Evolutionary conservation across 2,329 filamentous ascomycete genomes (phyloP).

Genomic region (Apiospora rasikravindrae): DNA sequence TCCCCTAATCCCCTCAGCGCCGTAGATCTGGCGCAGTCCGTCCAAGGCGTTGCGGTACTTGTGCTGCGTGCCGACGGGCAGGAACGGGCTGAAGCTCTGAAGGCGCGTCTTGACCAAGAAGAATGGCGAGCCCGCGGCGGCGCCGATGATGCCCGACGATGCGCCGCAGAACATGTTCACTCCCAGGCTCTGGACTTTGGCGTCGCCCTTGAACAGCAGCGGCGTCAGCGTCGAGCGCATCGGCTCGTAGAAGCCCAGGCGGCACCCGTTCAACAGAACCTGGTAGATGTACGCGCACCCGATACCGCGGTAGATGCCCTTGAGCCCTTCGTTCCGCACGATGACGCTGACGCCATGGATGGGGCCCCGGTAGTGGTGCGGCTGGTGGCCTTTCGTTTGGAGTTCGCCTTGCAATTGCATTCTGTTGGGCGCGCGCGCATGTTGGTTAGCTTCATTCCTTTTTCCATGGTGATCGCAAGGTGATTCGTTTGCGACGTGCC

Average conservation of each 20-base stretch:
- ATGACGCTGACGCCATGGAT: constrained; percentile 92
- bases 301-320: constrained; percentile 86
- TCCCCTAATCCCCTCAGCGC: constrained; percentile 76
- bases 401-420: constrained; percentile 97
- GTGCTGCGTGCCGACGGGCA: constrained; percentile 97
- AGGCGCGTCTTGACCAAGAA: constrained; percentile 97
- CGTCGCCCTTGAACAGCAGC: constrained; percentile 69
- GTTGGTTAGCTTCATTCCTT: constrained; percentile 4
- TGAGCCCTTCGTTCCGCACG: constrained; percentile 84
- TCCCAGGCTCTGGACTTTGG: constrained; percentile 79
- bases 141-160: constrained; percentile 85
- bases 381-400: constrained; percentile 82
- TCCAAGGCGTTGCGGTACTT: constrained; percentile 85
- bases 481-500: neutral
- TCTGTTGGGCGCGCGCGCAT: constrained; percentile 47
- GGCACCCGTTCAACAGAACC: constrained; percentile 93
- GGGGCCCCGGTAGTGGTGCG: constrained; percentile 88
- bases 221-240: constrained; percentile 75
- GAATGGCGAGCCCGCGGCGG: constrained; percentile 92
- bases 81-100: constrained; percentile 90
- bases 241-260: constrained; percentile 96
- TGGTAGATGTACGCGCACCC: constrained; percentile 96
- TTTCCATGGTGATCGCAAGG: constrained; percentile 20
- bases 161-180: constrained; percentile 96
- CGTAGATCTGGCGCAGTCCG: constrained; percentile 81